Evolutionary conservation across 441 rosid species (phyloP), one percentile per base, ranked within the genome.

Genomic region (Breynia disticha): DNA sequence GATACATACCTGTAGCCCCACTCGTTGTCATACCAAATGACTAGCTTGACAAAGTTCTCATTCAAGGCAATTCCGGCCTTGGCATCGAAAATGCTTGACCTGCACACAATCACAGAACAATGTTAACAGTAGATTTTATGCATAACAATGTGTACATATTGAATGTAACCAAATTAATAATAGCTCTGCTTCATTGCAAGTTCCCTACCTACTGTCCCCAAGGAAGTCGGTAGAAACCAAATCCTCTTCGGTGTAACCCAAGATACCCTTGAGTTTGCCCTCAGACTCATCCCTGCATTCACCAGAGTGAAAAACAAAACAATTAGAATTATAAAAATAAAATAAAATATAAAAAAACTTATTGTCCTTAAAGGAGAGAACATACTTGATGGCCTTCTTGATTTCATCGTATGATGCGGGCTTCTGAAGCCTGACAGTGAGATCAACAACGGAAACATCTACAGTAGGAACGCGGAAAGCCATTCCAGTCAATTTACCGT

Each of bases 401-500:
- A 82, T 79, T 8, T 79, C 76, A 1, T 79, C 84, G 57, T 82
- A 84, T 19, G 84, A 67, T 17, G 89, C 77, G 45, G 45, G 15
- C 71, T 79, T 79, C 75, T 67, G 72, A 49, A 82, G 82, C 67
- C 79, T 75, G n/a, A 84, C 86, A 39, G 89, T 84, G 41, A 84
- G 84, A 54, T 82, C 93, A 48, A 84, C 93, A 49, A 84, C 93
- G 7, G 89, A 82, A 8, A 84, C 89, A 64, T 84, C 93, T 0
- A 76, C 84, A 3, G 86, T 84, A 2, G 89, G 93, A 16, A 84
- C 86, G 14, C 93, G 83, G 84, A 84, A 82, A 39, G 93, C 11
- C 93, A 84, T 84, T 62, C 93, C 93, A 15, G 93, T 84, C 67
- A 84, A 59, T 67, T 82, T 84, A 19, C 93, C 89, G 44, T 79